A percentile compares a stretch with the other conserved stretches of the same genome.
Conservation (phyloP, 345 rosid species). For the Dipteronia sinensis region DNA sequence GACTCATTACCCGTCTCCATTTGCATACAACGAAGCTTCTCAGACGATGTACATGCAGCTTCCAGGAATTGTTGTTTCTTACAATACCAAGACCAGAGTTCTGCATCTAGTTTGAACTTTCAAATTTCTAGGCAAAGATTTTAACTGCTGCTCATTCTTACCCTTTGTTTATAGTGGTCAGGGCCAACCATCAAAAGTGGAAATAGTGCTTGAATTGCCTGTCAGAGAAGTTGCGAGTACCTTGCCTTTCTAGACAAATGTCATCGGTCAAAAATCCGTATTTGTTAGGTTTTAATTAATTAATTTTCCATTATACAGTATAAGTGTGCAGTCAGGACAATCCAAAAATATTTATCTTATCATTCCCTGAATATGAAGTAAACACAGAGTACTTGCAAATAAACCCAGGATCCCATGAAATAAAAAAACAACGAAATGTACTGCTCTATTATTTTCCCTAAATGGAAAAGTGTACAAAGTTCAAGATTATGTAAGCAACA, state of each 20-base stretch:
- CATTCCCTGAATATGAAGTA: neutral
- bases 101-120: conserved; percentile 14
- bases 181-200: neutral
- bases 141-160: conserved; percentile 15
- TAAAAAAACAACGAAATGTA: conserved; percentile 21
- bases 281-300: neutral
- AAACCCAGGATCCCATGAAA: neutral
- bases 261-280: neutral
- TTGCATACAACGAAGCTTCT: conserved; percentile 14
- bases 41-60: conserved; percentile 24
- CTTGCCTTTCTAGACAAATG: conserved; percentile 2
- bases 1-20: conserved; percentile 11
- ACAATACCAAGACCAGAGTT: conserved; percentile 10
- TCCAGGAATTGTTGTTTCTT: conserved; percentile 21
- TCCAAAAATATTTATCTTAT: neutral
- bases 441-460: conserved; percentile 28
- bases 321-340: neutral
- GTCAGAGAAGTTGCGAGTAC: neutral
- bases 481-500: conserved; percentile 11
- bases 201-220: neutral
- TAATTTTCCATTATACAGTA: neutral
- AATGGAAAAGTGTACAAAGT: conserved; percentile 16
- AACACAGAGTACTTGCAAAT: neutral
- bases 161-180: conserved; percentile 6
- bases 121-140: neutral